Conservation (phyloP, 768 basidiomycete species). For the Dentipellis sp. region DNA sequence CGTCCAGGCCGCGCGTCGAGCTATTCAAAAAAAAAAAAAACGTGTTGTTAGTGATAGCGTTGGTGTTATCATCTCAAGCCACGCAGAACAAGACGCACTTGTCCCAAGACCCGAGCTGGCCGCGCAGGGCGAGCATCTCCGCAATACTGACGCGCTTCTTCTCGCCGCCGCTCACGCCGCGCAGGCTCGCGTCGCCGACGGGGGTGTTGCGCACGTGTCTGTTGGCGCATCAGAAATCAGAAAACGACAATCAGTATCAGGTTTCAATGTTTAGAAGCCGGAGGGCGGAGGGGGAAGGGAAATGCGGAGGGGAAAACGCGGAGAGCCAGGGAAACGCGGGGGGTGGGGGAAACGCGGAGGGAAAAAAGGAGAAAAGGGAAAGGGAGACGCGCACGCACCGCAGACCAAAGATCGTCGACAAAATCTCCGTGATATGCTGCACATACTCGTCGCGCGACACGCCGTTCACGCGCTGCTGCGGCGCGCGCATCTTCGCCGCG, state of each 20-base stretch:
- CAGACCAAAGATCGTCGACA: constrained; percentile 68
- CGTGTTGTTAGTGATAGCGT: no score
- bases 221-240: no score
- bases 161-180: constrained; percentile 71
- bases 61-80: no score
- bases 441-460: constrained; percentile 25
- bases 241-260: no score
- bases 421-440: constrained; percentile 37
- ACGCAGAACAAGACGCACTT: constrained; percentile 49
- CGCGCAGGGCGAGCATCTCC: constrained; percentile 57
- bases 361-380: neutral
- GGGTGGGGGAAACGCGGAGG: neutral
- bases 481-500: constrained; percentile 59
- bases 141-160: constrained; percentile 72
- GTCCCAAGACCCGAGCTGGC: constrained; percentile 68
- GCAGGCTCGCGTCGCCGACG: constrained; percentile 71
- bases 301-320: no score
- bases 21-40: constrained; percentile 17
- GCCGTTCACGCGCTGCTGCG: constrained; percentile 38
- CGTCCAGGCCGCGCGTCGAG: constrained; percentile 41
- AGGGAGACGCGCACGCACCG: no score
- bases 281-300: no score
- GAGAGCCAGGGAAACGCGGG: neutral
- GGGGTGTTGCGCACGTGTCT: constrained; percentile 57
- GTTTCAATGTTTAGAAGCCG: no score